Evolutionary conservation across 805 yeast genomes (phyloP), one percentile per base, ranked within the genome.

Genomic region (Teunomyces gatunensis): DNA sequence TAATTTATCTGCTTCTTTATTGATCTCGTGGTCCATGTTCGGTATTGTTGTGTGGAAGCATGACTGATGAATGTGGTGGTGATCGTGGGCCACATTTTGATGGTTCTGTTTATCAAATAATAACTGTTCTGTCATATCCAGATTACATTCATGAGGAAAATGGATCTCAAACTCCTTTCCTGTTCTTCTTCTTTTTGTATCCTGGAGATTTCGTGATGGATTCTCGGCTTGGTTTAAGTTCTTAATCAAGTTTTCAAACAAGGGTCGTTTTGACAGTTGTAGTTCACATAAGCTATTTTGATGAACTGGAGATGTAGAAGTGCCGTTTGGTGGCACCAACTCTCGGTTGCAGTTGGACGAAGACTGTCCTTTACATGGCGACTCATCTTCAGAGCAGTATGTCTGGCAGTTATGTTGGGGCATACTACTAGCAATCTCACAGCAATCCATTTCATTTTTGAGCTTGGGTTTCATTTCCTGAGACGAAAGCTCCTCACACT

Each of bases 31-130:
- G n/a, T 44, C 54, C 1, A 47, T 9, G 33, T 64, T 65, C 37
- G 56, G 81, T 40, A 59, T 64, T 39, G 59, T 63, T 23, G 82
- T 77, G 59, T 67, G 81, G 61, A 67, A 78, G 60, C 69, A 75
- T 41, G 65, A 75, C 63, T 71, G 74, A 48, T 72, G 74, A 25
- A 67, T 61, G 42, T 64, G 64, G 50, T 46, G 44, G 47, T 54
- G 47, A 28, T 30, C 23, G 6, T 17, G 13, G 7, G 32, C 12
- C 15, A 5, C 34, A 28, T 15, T 7, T 21, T 27, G 44, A 17
- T 21, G 25, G 45, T 17, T 9, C 20, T 23, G 28, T 33, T 15
- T 30, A 5, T 43, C 34, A 21, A 21, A 21, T 41, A 23, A 21
- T 6, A 45, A 20, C 11, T 23, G 39, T 20, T 42, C 37, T 17